phyloP scores from a whole-genome alignment of 2,329 filamentous ascomycete genomes.

The Myriangium duriaei region DNA sequence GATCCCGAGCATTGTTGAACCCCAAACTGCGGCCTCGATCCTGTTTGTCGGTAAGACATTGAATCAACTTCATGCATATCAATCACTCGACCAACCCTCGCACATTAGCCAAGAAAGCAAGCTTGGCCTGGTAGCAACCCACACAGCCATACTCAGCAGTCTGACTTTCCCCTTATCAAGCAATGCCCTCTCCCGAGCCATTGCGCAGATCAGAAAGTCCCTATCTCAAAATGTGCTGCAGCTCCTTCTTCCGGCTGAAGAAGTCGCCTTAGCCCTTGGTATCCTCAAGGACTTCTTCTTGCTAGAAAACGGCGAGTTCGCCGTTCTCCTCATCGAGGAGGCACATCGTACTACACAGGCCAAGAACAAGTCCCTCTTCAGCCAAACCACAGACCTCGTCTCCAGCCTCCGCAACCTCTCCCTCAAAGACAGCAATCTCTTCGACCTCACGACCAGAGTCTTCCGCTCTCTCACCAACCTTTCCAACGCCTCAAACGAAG shows the following conservation, averaged over 20 bases:
- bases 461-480: background rate
- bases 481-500: background rate
- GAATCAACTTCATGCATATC: conserved; percentile 51
- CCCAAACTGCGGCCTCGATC: conserved; percentile 65
- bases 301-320: conserved; percentile 80
- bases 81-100: conserved; percentile 6
- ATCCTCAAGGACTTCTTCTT: conserved; percentile 80
- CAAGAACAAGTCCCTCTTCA: conserved; percentile 15
- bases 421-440: background rate
- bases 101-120: conserved; percentile 32
- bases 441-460: background rate
- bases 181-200: conserved; percentile 55
- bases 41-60: conserved; percentile 83
- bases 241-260: conserved; percentile 63
- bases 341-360: conserved; percentile 46
- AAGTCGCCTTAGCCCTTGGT: conserved; percentile 63
- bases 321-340: conserved; percentile 71
- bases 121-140: conserved; percentile 50
- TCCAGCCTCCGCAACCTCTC: conserved; percentile 25
- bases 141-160: conserved; percentile 55
- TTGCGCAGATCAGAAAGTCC: conserved; percentile 65
- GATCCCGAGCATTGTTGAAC: conserved; percentile 67
- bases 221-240: conserved; percentile 76
- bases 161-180: conserved; percentile 63
- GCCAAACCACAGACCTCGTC: conserved; percentile 29